Evolutionary conservation across 768 basidiomycete species (phyloP).

Genomic region (Pilatotrama ljubarskyi): DNA sequence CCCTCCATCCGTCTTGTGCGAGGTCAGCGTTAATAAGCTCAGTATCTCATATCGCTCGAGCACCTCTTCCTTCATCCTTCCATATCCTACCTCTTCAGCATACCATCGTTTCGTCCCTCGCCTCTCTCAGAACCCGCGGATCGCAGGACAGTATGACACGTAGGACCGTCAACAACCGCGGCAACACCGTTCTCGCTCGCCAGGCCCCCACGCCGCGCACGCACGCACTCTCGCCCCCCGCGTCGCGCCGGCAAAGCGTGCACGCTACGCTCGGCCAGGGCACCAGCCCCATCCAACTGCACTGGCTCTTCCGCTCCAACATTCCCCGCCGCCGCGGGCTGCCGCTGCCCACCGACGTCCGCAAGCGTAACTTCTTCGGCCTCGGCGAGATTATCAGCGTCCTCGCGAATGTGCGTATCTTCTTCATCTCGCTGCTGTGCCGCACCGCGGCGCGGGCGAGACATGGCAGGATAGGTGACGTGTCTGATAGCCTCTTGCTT

Average conservation of each 20-base stretch:
- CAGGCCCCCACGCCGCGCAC: conserved; percentile 20
- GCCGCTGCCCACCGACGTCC: conserved; percentile 60
- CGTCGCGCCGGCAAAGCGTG: conserved; percentile 32
- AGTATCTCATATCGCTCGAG: conserved; percentile 17
- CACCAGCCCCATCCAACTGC: conserved; percentile 38
- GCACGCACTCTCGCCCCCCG: conserved; percentile 28
- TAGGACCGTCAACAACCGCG: conserved; percentile 20
- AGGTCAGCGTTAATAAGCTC: conserved; percentile 12
- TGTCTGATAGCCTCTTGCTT: conserved; percentile 12
- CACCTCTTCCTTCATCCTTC: conserved; percentile 9
- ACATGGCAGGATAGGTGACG: conserved; percentile 7
- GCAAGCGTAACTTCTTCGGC: conserved; percentile 75
- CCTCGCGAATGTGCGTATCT: conserved; percentile 62
- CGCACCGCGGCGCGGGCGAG: conserved; percentile 1
- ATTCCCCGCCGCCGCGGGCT: conserved; percentile 61
- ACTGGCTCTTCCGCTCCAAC: conserved; percentile 78
- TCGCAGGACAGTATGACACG: conserved; percentile 20
- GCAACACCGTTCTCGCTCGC: conserved; percentile 19
- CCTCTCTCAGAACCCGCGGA: conserved; percentile 9
- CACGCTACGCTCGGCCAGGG: conserved; percentile 24
- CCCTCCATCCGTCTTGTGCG: conserved; percentile 11
- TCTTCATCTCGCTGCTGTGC: neutral
- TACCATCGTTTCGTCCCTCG: conserved; percentile 4
- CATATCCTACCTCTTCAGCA: conserved; percentile 16
- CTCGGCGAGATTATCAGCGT: conserved; percentile 79